Conservation (phyloP, 805 yeast genomes). For the Candida chauliodis region DNA sequence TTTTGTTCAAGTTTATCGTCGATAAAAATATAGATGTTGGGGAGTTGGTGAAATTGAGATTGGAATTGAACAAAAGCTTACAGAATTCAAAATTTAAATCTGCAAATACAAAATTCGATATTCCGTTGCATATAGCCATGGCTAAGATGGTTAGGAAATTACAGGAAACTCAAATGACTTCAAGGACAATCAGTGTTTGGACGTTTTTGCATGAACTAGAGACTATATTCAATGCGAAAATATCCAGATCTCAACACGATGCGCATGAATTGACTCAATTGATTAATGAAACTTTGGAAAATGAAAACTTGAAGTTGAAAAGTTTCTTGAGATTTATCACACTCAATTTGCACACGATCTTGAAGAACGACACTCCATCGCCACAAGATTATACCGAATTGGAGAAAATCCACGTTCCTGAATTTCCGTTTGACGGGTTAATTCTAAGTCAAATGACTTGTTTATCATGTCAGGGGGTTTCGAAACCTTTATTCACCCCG, state of each 20-base stretch:
- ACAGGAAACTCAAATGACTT: conserved; percentile 55
- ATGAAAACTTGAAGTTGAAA: conserved; percentile 51
- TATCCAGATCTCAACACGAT: conserved; percentile 82
- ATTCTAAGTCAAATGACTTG: conserved; percentile 68
- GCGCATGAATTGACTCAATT: conserved; percentile 90
- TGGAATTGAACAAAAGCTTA: conserved; percentile 7
- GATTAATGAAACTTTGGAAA: conserved; percentile 71
- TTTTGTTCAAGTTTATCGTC: conserved; percentile 18
- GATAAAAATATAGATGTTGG: conserved; percentile 17
- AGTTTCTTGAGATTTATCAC: conserved; percentile 19
- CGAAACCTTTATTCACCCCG: conserved; percentile 55
- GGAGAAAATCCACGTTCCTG: conserved; percentile 41
- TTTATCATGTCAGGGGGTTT: conserved; percentile 56
- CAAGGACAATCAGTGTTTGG: conserved; percentile 69
- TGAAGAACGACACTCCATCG: conserved; percentile 6
- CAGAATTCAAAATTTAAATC: conserved; percentile 18
- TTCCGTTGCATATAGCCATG: conserved; percentile 57
- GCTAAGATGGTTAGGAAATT: conserved; percentile 51
- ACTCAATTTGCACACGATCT: conserved; percentile 9
- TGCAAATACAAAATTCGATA: conserved; percentile 23
- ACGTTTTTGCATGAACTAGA: conserved; percentile 74
- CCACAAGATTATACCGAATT: conserved; percentile 12
- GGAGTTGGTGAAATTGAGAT: conserved; percentile 12
- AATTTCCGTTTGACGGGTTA: conserved; percentile 71
- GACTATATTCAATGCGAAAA: conserved; percentile 62